These are phyloP conservation scores for Jatropha multifida DNA, from an alignment of 441 rosid genomes.

Conservation along the genomic window DNA sequence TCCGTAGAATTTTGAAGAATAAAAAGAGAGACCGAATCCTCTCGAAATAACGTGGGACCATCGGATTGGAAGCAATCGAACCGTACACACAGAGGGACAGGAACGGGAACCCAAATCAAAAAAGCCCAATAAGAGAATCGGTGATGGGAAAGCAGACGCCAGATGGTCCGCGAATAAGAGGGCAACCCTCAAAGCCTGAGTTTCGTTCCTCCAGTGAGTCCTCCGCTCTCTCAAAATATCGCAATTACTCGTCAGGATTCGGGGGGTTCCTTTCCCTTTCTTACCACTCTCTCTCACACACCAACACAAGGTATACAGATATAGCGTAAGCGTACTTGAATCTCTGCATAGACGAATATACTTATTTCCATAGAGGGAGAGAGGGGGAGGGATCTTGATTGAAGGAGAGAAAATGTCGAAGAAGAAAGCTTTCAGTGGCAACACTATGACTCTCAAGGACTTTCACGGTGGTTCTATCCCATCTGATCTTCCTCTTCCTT, in stretches of 20 bases:
- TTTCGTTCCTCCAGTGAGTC: background rate
- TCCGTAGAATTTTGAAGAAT: no score
- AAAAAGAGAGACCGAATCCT: no score
- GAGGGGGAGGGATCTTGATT: constrained; percentile 1
- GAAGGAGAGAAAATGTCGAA: constrained; percentile 52
- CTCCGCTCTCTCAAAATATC: background rate
- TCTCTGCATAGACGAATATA: background rate
- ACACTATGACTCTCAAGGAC: constrained; percentile 86
- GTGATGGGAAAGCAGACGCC: no score
- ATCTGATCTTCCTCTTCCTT: constrained; percentile 79
- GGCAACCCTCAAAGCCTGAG: background rate
- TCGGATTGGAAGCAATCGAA: no score
- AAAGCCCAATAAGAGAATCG: no score
- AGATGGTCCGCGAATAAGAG: constrained; percentile 10
- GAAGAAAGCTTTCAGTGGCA: constrained; percentile 66
- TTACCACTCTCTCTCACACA: background rate
- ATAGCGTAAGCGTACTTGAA: background rate
- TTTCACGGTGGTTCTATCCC: constrained; percentile 94
- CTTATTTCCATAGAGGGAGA: background rate
- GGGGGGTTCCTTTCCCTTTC: background rate
- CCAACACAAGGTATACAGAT: background rate
- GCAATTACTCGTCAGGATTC: constrained; percentile 5
- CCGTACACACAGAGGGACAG: no score
- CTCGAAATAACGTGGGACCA: no score
- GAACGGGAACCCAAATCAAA: no score